Evolutionary conservation across 805 yeast species (phyloP).

Genomic region (Komagataella kurtzmanii): DNA sequence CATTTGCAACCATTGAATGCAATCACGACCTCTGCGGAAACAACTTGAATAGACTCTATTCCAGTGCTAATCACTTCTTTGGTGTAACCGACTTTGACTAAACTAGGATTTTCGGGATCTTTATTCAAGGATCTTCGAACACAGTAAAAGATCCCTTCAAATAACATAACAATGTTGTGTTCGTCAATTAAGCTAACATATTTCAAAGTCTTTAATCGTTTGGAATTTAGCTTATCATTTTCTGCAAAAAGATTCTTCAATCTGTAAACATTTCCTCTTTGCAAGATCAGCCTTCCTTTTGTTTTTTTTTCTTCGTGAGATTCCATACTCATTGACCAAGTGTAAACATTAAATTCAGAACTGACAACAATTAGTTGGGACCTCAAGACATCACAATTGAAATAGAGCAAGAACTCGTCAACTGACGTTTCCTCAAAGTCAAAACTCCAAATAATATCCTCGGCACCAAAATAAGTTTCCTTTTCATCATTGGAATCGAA

Average conservation of each 20-base stretch:
- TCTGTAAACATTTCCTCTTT: conserved; percentile 11
- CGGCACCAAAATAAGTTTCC: conserved; percentile 12
- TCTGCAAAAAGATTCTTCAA: not conserved
- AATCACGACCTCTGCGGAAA: conserved; percentile 8
- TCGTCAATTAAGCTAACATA: not conserved
- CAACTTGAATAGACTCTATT: conserved; percentile 11
- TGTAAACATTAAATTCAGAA: conserved; percentile 18
- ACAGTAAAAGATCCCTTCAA: not conserved
- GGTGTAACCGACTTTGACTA: conserved; percentile 10
- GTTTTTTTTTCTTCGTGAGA: not conserved
- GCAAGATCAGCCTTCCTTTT: conserved; percentile 6
- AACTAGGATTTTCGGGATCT: not conserved
- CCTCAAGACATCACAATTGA: conserved; percentile 14
- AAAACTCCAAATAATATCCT: conserved; percentile 19
- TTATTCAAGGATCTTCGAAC: not conserved
- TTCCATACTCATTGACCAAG: conserved; percentile 14
- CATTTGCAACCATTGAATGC: conserved; percentile 20
- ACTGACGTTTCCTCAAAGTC: conserved; percentile 14
- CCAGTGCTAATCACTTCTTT: conserved; percentile 16
- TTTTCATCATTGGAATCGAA: not conserved
- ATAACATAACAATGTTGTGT: not conserved
- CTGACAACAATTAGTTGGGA: conserved; percentile 18
- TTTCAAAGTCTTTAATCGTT: not conserved
- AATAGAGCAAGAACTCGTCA: conserved; percentile 14
- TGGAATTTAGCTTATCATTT: too few relatives aligned